Evolutionary conservation across 176 grass and related monocot species (phyloP), one percentile per base, ranked within the genome.

Genomic region (Cymbopogon citratus): DNA sequence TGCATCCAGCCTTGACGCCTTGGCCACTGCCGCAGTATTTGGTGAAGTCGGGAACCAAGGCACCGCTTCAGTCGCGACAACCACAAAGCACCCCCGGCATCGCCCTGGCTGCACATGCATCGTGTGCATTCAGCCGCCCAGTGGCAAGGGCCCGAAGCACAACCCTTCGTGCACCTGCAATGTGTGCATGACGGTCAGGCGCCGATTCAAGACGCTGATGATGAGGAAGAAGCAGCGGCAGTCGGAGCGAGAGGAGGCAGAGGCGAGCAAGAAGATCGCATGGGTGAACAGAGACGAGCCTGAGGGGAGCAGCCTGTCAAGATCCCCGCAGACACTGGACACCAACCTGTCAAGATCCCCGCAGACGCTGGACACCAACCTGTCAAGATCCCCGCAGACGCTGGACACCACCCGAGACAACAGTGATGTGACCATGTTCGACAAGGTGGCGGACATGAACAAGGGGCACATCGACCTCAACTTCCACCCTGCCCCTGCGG

Each of bases 151-250:
- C 29, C 97, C 97, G 0, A 99, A 99, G 76, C 97, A 99, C 74
- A 95, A 87, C 49, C 93, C 93, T 3, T 21, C 97, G 3, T 99
- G 97, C 89, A 99, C 85, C 3, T 99, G 97, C 77, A 99, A 99
- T 18, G 97, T 99, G 13, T 99, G 97, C 83, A 85, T 99, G 96
- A 99, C 93, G 0, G 93, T 99, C 3, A 91, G 78, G 76, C 93
- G 96, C 18, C 91, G 96, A 19, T 99, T 99, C 85, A 99, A 95
- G 73, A 99, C 96, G 35, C 74, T 99, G 60, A 99, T 95, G 96
- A 88, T 95, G 96, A 87, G 96, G 75, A 99, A 99, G 91, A 99
- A 99, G 86, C 92, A 95, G 16, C 85, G 91, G 18, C 96, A 99
- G 77, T 93, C 93, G 0, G 96, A 99, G 70, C 82, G 91, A 25